Percentiles rank a stretch among this genome's conserved stretches.
These are phyloP conservation scores for Ascochyta lentis DNA, from an alignment of 2,329 filamentous ascomycete genomes.

Conservation along the genomic window DNA sequence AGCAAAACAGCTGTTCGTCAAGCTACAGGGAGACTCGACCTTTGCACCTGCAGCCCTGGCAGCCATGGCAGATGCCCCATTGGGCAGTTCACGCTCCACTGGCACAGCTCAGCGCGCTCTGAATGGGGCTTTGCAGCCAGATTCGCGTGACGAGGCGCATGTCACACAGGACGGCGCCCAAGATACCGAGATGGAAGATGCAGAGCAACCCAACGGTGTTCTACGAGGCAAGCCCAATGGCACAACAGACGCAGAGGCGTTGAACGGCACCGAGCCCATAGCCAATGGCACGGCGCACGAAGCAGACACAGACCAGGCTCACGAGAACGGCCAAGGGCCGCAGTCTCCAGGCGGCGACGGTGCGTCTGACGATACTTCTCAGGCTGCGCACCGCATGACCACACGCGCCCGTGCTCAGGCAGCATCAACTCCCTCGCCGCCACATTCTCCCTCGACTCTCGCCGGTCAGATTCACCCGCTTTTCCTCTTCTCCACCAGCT, in stretches of 20 bases:
- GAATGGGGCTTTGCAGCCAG: constrained; percentile 20
- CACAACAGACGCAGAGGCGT: constrained; percentile 1
- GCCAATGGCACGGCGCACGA: constrained; percentile 33
- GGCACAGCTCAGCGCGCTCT: constrained; percentile 13
- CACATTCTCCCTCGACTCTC: constrained; percentile 55
- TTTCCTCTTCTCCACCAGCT: constrained; percentile 69
- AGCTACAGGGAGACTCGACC: constrained; percentile 75
- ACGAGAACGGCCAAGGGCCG: constrained; percentile 34
- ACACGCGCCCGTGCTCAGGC: constrained; percentile 61
- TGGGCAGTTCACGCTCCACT: constrained; percentile 26
- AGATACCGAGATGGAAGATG: constrained; percentile 42
- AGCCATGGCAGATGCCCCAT: constrained; percentile 51
- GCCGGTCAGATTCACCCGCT: constrained; percentile 74
- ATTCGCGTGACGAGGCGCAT: constrained; percentile 20
- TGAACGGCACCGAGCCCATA: constrained; percentile 27
- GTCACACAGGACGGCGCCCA: constrained; percentile 20
- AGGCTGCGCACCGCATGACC: constrained; percentile 60
- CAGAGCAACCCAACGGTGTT: constrained; percentile 25
- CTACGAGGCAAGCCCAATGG: constrained; percentile 22
- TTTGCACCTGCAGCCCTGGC: constrained; percentile 65
- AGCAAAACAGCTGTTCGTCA: constrained; percentile 75
- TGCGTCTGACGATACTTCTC: constrained; percentile 51
- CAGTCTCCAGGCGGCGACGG: constrained; percentile 43
- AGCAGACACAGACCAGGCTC: constrained; percentile 19
- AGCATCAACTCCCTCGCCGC: constrained; percentile 47